These are phyloP conservation scores for Takashimella tepidaria DNA, from an alignment of 1,284 basidiomycete genomes.

Conservation along the genomic window DNA sequence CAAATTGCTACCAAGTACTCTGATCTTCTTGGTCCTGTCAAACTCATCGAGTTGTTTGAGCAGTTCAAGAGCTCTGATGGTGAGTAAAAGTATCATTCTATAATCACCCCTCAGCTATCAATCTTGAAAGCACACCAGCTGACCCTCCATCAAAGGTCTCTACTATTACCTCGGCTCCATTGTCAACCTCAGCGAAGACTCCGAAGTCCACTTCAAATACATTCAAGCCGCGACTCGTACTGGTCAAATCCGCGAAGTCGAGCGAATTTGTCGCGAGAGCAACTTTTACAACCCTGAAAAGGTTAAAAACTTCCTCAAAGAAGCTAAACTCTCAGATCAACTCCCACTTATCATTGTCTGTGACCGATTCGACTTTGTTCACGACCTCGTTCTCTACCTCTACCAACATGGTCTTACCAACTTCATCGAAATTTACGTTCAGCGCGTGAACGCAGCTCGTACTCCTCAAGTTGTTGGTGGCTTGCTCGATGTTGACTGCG, in stretches of 20 bases:
- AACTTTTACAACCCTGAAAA: slow-evolving; percentile 99
- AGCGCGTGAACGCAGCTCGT: slow-evolving; percentile 92
- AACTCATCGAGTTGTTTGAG: slow-evolving; percentile 98
- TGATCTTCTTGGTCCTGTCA: slow-evolving; percentile 93
- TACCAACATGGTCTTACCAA: slow-evolving; percentile 96
- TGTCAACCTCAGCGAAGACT: slow-evolving; percentile 92
- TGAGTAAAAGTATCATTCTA: slow-evolving; percentile 26
- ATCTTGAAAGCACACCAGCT: too few relatives aligned
- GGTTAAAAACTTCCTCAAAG: slow-evolving; percentile 99
- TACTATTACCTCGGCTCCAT: slow-evolving; percentile 98
- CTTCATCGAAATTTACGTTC: slow-evolving; percentile 99
- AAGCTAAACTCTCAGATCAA: slow-evolving; percentile 94
- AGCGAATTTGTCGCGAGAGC: slow-evolving; percentile 96
- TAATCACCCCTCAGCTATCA: too few relatives aligned
- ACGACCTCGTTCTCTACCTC: slow-evolving; percentile 96
- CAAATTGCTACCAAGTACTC: slow-evolving; percentile 99
- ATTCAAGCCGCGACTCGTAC: slow-evolving; percentile 98
- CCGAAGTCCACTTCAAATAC: slow-evolving; percentile 99
- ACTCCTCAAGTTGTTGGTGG: slow-evolving; percentile 99
- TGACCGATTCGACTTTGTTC: slow-evolving; percentile 99
- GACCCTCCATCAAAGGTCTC: too few relatives aligned
- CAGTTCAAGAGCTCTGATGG: slow-evolving; percentile 96
- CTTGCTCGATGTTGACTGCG: slow-evolving; percentile 95
- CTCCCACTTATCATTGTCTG: slow-evolving; percentile 99
- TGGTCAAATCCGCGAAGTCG: slow-evolving; percentile 97